These are phyloP conservation scores for Trichoderma virens DNA, from an alignment of 495 filamentous ascomycete species.

Conservation along the genomic window DNA sequence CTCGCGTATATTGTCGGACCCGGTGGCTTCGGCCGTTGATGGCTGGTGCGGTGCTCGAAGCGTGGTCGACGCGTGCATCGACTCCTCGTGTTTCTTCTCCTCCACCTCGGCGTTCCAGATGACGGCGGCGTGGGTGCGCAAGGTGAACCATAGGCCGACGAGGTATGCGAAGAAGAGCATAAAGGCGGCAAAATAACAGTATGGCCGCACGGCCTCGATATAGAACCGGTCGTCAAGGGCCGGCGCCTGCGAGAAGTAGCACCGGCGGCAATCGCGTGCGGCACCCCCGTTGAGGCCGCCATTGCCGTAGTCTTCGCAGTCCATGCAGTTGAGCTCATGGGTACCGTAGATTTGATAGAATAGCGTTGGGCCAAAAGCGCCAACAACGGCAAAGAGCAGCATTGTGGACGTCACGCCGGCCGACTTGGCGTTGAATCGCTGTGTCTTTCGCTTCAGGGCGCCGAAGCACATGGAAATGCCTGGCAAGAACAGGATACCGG, in stretches of 20 bases:
- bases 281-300: slow-evolving; percentile 8
- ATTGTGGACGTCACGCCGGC: slow-evolving; percentile 97
- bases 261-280: slow-evolving; percentile 71
- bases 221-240: slow-evolving; percentile 83
- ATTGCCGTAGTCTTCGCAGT: slow-evolving; percentile 49
- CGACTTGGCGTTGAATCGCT: slow-evolving; percentile 95
- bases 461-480: slow-evolving; percentile 99
- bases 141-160: slow-evolving; percentile 92
- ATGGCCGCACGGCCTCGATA: slow-evolving; percentile 80
- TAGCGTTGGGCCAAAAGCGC: slow-evolving; percentile 93
- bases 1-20: slow-evolving; percentile 62
- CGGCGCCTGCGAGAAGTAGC: slow-evolving; percentile 88
- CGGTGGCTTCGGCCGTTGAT: slow-evolving; percentile 33
- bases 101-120: slow-evolving; percentile 90
- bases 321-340: slow-evolving; percentile 85
- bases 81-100: slow-evolving; percentile 62
- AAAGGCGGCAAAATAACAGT: slow-evolving; percentile 77
- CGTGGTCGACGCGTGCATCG: slow-evolving; percentile 14
- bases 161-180: slow-evolving; percentile 89
- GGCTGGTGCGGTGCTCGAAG: slow-evolving; percentile 17
- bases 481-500: slow-evolving; percentile 89
- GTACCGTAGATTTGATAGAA: slow-evolving; percentile 99
- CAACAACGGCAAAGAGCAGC: slow-evolving; percentile 94
- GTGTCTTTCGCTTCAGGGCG: slow-evolving; percentile 94
- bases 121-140: slow-evolving; percentile 90